Percentiles rank a stretch among this genome's conserved stretches.
Conservation (phyloP, 2,329 filamentous ascomycete species). For the Coniochaeta pulveracea region DNA sequence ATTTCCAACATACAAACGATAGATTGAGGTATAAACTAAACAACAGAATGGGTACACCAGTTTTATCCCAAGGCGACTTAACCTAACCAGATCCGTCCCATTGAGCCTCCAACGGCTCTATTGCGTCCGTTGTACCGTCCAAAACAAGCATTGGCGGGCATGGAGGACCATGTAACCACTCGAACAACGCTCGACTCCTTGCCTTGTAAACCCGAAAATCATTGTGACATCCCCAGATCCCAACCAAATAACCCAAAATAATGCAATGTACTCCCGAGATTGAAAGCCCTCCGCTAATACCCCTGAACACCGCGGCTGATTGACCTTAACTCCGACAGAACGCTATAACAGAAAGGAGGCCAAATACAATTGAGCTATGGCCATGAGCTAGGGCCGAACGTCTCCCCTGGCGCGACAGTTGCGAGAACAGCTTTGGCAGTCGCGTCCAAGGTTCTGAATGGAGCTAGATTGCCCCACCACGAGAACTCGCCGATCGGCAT, state of each 20-base stretch:
- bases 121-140: too few relatives aligned
- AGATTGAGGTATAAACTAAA: too few relatives aligned
- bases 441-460: conserved; percentile 35
- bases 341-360: not conserved
- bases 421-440: conserved; percentile 27
- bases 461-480: conserved; percentile 51
- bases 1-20: too few relatives aligned
- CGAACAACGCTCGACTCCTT: too few relatives aligned
- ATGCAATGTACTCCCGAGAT: not conserved
- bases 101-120: too few relatives aligned
- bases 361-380: conserved; percentile 16
- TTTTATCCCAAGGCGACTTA: too few relatives aligned
- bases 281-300: not conserved
- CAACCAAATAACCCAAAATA: not conserved
- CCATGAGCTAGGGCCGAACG: conserved; percentile 40
- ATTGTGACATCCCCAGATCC: not conserved
- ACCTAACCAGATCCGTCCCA: too few relatives aligned
- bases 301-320: conserved; percentile 1
- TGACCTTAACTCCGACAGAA: not conserved
- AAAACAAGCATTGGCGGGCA: too few relatives aligned
- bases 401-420: conserved; percentile 29
- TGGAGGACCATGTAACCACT: too few relatives aligned
- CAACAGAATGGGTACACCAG: too few relatives aligned
- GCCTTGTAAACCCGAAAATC: too few relatives aligned
- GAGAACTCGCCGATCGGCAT: conserved; percentile 42